A percentile compares a stretch with the other conserved stretches of the same genome.
phyloP scores from a whole-genome alignment of 345 rosid species.

The Limnanthes douglasii region DNA sequence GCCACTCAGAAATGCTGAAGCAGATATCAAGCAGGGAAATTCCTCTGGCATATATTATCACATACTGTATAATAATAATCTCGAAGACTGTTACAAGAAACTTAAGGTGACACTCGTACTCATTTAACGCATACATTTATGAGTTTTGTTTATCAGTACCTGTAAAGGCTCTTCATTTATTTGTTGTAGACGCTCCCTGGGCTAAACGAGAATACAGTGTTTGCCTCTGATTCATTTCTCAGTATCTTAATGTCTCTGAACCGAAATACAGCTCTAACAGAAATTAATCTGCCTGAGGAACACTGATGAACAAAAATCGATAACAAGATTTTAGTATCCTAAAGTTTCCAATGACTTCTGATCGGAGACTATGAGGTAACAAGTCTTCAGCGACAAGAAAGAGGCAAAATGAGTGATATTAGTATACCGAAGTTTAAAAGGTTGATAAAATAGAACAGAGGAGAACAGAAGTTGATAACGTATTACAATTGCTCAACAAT shows the following conservation, averaged over 20 bases:
- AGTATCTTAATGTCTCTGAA: constrained; percentile 9
- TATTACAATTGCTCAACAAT: too few relatives aligned
- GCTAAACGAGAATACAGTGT: constrained; percentile 19
- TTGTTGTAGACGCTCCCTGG: constrained; percentile 43
- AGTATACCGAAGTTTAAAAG: too few relatives aligned
- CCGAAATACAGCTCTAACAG: constrained; percentile 29
- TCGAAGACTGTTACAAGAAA: constrained; percentile 58
- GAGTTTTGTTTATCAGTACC: not conserved
- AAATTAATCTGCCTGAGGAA: constrained; percentile 35
- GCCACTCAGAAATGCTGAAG: constrained; percentile 61
- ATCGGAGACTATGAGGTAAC: too few relatives aligned
- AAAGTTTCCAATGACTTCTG: too few relatives aligned
- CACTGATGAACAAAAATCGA: constrained; percentile 27
- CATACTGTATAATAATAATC: constrained; percentile 51
- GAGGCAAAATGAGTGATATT: constrained; percentile 32
- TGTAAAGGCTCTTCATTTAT: not conserved
- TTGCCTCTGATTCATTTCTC: not conserved
- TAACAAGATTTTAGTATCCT: constrained; percentile 41
- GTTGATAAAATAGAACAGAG: too few relatives aligned
- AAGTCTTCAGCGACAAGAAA: constrained; percentile 18
- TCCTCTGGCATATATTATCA: constrained; percentile 58
- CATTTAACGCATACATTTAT: constrained; percentile 2
- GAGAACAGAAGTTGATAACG: too few relatives aligned
- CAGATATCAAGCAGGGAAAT: constrained; percentile 66
- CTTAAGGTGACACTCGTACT: constrained; percentile 47